These are phyloP conservation scores for Hyparrhenia diplandra DNA, from an alignment of 176 grass and related monocot genomes.

Conservation along the genomic window DNA sequence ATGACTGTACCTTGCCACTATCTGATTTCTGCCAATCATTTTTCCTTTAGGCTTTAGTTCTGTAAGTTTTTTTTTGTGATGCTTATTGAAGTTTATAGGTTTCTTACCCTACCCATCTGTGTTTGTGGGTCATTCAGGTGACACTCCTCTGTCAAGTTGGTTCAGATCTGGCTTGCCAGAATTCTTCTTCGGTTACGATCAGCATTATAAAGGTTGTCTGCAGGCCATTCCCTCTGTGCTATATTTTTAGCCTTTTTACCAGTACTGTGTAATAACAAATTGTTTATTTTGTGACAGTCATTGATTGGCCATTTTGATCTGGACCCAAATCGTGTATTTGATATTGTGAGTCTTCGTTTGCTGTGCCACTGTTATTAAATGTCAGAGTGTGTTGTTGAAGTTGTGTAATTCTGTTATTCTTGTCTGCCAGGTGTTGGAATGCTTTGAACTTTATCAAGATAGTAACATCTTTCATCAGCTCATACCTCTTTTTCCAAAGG, in stretches of 20 bases:
- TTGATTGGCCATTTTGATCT: conserved; percentile 99
- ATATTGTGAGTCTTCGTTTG: conserved; percentile 83
- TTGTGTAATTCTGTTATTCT: conserved; percentile 18
- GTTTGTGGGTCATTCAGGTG: conserved; percentile 50
- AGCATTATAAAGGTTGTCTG: conserved; percentile 89
- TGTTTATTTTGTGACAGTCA: conserved; percentile 55
- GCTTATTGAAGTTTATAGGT: conserved; percentile 6
- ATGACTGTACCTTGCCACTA: not conserved
- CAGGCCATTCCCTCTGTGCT: conserved; percentile 1
- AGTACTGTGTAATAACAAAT: conserved; percentile 2
- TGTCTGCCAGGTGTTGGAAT: conserved; percentile 76
- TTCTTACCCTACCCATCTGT: conserved; percentile 21
- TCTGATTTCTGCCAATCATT: not conserved
- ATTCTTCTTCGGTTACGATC: conserved; percentile 65
- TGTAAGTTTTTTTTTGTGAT: conserved; percentile 14
- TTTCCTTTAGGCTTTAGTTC: too few species aligned
- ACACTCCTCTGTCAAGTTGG: conserved; percentile 93
- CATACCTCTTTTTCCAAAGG: conserved; percentile 99
- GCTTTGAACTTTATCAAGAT: conserved; percentile 95
- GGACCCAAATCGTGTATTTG: conserved; percentile 97
- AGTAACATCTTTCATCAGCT: conserved; percentile 77
- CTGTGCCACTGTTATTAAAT: not conserved
- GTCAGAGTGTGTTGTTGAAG: conserved; percentile 3
- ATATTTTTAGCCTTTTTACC: conserved; percentile 3
- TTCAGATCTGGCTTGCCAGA: conserved; percentile 60